Base-by-base conservation (phyloP, 1,284 basidiomycete species). In the Ustilago trichophora region DNA sequence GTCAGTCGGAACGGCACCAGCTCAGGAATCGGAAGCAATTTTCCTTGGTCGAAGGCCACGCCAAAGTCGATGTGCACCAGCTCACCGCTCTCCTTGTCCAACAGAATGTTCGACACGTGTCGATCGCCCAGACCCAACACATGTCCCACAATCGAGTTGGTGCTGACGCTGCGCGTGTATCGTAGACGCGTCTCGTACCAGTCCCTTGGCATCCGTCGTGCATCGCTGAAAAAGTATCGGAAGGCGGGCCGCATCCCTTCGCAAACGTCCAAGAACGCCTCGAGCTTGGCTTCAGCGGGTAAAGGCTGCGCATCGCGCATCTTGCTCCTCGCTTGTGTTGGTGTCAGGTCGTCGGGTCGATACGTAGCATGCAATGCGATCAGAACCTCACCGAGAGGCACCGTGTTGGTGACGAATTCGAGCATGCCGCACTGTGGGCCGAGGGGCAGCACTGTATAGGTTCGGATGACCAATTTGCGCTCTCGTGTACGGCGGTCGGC, bases 51-150 rank as follows among this genome's bases (percentile, higher is more conserved):
- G 82, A 98, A 98, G 0, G 93, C 93, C 51, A 98, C 92, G 2
- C 95, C 95, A 26, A 98, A 86, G 82, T 98, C 95, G 49, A 98
- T 98, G 80, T 97, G 91, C 5, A 94, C 87, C 27, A 95, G 85
- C 80, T 98, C 93, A 19, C 95, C 95, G 11, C 87, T 89, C 29
- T 82, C 82, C 55, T 87, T 87, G 81, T 98, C 93, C 53, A 98
- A 85, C 37, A 98, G 85, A 70, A 98, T 96, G 81, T 98, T 98
- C 33, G 90, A 91, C 7, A 88, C 87, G 80, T 98, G 95, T 15
- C 95, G 87, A 80, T 98, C 95, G 0, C 95, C 95, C 0, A 98
- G 85, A 3, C 95, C 95, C 16, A 98, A 84, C 38, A 98, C 85
- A 78, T 96, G 91, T 0, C 95, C 96, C 11, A 97, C 91, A 62